These are phyloP conservation scores for Lachancea lanzarotensis DNA, from an alignment of 805 yeast species.

Conservation along the genomic window DNA sequence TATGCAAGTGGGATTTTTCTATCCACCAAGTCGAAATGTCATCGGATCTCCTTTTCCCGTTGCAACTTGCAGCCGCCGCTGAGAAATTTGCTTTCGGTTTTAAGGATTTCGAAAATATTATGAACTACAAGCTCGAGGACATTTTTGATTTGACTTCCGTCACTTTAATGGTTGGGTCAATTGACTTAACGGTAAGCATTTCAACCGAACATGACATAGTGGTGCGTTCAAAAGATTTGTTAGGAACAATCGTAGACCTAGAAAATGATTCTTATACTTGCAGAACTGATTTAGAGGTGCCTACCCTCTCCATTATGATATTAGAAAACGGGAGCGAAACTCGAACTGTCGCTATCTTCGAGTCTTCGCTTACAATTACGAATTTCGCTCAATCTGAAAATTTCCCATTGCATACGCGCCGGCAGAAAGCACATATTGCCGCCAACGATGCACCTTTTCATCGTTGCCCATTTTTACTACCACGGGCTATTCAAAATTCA, in stretches of 20 bases:
- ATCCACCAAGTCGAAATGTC: constrained; percentile 52
- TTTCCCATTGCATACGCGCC: constrained; percentile 38
- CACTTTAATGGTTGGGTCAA: constrained; percentile 44
- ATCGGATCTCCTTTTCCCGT: constrained; percentile 42
- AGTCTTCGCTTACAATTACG: constrained; percentile 55
- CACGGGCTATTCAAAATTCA: constrained; percentile 41
- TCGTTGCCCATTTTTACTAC: constrained; percentile 65
- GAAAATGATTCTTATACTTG: constrained; percentile 60
- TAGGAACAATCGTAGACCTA: constrained; percentile 55
- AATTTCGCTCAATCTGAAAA: constrained; percentile 51
- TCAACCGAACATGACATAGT: constrained; percentile 21
- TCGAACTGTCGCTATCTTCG: constrained; percentile 35
- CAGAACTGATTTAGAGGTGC: constrained; percentile 45
- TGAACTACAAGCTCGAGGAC: constrained; percentile 48
- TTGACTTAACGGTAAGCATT: constrained; percentile 40
- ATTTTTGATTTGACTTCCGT: constrained; percentile 67
- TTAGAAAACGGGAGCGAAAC: constrained; percentile 23
- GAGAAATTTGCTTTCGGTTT: constrained; percentile 55
- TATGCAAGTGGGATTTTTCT: constrained; percentile 84
- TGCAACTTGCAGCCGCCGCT: constrained; percentile 38
- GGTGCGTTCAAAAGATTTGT: constrained; percentile 23
- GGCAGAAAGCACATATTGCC: constrained; percentile 61
- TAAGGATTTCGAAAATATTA: constrained; percentile 68
- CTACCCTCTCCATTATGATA: constrained; percentile 35
- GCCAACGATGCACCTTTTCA: constrained; percentile 80